Conservation (phyloP, 495 filamentous ascomycete species). For the Aspergillus sparsus region DNA sequence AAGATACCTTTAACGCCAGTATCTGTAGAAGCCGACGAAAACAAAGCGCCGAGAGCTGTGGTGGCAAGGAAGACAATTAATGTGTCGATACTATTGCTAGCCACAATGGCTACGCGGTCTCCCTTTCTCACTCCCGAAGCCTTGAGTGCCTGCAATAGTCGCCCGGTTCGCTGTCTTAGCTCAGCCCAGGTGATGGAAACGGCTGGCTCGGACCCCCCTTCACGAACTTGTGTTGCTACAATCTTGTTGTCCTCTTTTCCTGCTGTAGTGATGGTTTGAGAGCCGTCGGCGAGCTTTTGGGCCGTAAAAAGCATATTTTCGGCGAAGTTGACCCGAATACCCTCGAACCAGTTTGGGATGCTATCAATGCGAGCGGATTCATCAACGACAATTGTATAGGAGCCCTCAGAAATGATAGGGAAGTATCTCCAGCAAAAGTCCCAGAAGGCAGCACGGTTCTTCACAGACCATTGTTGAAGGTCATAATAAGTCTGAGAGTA, state of each 20-base stretch:
- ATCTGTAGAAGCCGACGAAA: constrained; percentile 73
- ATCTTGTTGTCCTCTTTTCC: constrained; percentile 71
- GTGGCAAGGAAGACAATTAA: constrained; percentile 64
- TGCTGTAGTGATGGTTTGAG: constrained; percentile 35
- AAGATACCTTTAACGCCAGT: constrained; percentile 77
- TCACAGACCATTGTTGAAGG: constrained; percentile 64
- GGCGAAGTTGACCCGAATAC: constrained; percentile 73
- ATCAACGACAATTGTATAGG: constrained; percentile 62
- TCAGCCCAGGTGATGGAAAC: constrained; percentile 63
- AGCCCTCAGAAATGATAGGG: constrained; percentile 62
- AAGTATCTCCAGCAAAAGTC: constrained; percentile 59
- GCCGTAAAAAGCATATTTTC: constrained; percentile 67
- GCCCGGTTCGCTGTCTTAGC: constrained; percentile 56
- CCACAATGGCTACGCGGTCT: constrained; percentile 71
- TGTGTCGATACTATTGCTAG: constrained; percentile 72
- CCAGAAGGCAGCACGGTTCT: constrained; percentile 66
- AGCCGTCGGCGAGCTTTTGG: constrained; percentile 41
- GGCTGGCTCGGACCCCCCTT: constrained; percentile 58
- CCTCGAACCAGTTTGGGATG: constrained; percentile 42
- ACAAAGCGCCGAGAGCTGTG: constrained; percentile 66
- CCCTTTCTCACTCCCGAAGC: constrained; percentile 63
- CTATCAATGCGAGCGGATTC: constrained; percentile 65
- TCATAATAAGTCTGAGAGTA: constrained; percentile 51
- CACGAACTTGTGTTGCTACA: constrained; percentile 70
- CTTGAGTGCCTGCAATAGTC: constrained; percentile 62